phyloP scores from a whole-genome alignment of 352 stramenopile species.

The Phytophthora citrophthora region DNA sequence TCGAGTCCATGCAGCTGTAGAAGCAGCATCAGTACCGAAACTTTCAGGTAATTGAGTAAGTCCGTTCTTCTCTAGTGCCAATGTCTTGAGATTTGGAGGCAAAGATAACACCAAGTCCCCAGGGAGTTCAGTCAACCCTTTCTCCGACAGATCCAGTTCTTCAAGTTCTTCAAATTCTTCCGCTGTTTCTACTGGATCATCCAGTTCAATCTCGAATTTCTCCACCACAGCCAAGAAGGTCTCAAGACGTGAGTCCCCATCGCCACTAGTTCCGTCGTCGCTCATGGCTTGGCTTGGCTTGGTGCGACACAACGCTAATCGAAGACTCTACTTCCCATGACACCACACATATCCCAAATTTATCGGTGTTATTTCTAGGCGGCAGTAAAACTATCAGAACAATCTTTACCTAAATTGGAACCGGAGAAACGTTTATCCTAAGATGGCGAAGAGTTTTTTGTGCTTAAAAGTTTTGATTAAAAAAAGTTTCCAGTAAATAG shows the following conservation, averaged over 20 bases:
- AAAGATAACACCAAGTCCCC: conserved; percentile 56
- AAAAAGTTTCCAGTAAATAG: conserved; percentile 37
- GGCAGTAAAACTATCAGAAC: not conserved
- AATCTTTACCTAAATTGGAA: conserved; percentile 16
- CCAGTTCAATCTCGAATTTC: conserved; percentile 73
- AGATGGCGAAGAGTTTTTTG: not conserved
- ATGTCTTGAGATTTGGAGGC: conserved; percentile 68
- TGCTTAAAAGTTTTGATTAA: conserved; percentile 5
- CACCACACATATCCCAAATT: conserved; percentile 16
- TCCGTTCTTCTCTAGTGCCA: conserved; percentile 85
- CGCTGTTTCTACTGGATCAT: conserved; percentile 64
- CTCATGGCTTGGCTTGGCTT: conserved; percentile 46
- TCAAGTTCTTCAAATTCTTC: conserved; percentile 77
- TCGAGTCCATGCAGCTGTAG: conserved; percentile 37
- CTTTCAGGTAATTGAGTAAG: conserved; percentile 56
- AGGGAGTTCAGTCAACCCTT: conserved; percentile 67
- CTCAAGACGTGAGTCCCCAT: conserved; percentile 42
- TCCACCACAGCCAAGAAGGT: conserved; percentile 68
- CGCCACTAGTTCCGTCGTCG: conserved; percentile 41
- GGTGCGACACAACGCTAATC: conserved; percentile 19
- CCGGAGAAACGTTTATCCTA: not conserved
- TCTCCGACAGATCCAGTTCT: conserved; percentile 86
- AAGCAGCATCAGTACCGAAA: conserved; percentile 40
- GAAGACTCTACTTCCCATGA: conserved; percentile 19
- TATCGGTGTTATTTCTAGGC: conserved; percentile 15